Conservation (phyloP, 441 rosid genomes). For the Hura crepitans region DNA sequence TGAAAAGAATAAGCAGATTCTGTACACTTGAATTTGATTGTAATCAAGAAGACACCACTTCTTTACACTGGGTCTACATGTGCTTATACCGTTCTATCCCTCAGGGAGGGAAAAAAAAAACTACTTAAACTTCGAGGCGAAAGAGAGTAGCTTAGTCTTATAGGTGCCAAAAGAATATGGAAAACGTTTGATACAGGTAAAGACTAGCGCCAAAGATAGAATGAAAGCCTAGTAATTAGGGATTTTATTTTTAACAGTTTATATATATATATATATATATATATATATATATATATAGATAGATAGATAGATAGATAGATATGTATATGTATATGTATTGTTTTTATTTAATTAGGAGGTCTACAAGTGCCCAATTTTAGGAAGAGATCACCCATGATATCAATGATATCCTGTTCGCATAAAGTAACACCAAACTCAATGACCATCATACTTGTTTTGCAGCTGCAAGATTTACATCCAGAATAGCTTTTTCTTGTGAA, state of each 20-base stretch:
- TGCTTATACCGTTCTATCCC: not conserved
- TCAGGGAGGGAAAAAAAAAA: not conserved
- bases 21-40: too few relatives aligned
- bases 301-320: too few relatives aligned
- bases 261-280: too few relatives aligned
- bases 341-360: not conserved
- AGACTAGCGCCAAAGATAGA: not conserved
- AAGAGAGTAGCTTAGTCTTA: not conserved
- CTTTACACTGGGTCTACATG: too few relatives aligned
- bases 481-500: conserved; percentile 85
- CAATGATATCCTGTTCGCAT: conserved; percentile 11
- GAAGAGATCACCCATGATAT: not conserved
- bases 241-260: too few relatives aligned
- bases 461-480: conserved; percentile 91
- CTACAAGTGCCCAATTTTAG: not conserved
- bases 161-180: too few relatives aligned
- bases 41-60: too few relatives aligned
- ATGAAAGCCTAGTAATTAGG: not conserved
- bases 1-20: conserved; percentile 13
- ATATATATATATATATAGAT: too few relatives aligned
- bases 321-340: too few relatives aligned
- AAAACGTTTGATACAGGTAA: too few relatives aligned
- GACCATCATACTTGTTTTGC: conserved; percentile 68
- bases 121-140: not conserved
- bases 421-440: conserved; percentile 9